These are phyloP conservation scores for Cokeromyces recurvatus DNA, from an alignment of 371 early-diverging fungal species.

Conservation along the genomic window DNA sequence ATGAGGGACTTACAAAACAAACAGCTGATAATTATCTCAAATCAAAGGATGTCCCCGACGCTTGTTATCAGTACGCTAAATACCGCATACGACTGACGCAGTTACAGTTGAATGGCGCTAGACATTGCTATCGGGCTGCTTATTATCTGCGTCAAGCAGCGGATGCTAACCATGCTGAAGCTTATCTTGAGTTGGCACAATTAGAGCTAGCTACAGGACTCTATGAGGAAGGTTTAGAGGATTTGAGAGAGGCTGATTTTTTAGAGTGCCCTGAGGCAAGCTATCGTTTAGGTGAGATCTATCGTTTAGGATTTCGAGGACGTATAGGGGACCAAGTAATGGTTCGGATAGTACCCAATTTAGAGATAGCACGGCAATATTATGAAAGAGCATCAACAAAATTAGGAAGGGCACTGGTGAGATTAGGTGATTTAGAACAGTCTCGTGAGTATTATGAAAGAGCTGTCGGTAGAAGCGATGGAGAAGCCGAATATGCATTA, in stretches of 20 bases:
- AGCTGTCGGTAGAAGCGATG: slow-evolving; percentile 3
- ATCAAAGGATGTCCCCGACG: slow-evolving; percentile 13
- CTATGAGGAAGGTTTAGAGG: slow-evolving; percentile 17
- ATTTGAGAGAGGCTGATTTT: slow-evolving; percentile 18
- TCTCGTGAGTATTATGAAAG: slow-evolving; percentile 7
- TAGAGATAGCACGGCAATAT: background rate
- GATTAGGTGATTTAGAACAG: slow-evolving; percentile 2
- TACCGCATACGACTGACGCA: slow-evolving; percentile 3
- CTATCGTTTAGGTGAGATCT: slow-evolving; percentile 13
- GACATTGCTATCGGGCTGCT: slow-evolving; percentile 1
- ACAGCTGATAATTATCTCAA: slow-evolving; percentile 9
- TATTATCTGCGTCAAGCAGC: slow-evolving; percentile 14
- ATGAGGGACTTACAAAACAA: background rate
- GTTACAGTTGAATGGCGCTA: background rate
- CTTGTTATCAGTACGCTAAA: slow-evolving; percentile 19
- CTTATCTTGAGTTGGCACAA: slow-evolving; percentile 14
- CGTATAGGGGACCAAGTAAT: slow-evolving; percentile 1
- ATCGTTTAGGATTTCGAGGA: slow-evolving; percentile 10
- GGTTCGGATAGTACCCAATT: background rate
- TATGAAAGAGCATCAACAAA: slow-evolving; percentile 2
- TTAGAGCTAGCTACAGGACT: slow-evolving; percentile 11
- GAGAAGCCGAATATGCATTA: slow-evolving; percentile 18
- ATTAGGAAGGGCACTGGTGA: slow-evolving; percentile 4
- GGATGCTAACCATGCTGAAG: slow-evolving; percentile 12
- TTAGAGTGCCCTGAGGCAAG: slow-evolving; percentile 10